Evolutionary conservation across 1,284 basidiomycete genomes (phyloP).

Genomic region (Fereydounia khargensis): DNA sequence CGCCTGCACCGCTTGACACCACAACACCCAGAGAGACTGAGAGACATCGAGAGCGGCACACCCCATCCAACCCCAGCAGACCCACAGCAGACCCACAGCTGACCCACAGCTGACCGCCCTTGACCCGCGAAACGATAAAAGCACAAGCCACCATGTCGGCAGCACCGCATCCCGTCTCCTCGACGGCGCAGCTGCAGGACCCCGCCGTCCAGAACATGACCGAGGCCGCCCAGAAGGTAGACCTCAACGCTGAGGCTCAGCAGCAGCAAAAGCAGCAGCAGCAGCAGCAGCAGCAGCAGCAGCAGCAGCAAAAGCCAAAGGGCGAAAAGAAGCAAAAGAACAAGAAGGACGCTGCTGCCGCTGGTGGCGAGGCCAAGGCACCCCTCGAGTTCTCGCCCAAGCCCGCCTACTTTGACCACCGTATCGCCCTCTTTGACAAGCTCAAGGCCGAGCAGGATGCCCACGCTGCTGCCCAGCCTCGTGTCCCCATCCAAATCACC

Average conservation of each 20-base stretch:
- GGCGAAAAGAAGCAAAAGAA: slow-evolving; percentile 44
- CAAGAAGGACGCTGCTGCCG: slow-evolving; percentile 21
- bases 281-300: slow-evolving; percentile 12
- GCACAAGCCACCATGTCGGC: no score
- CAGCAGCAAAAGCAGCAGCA: slow-evolving; percentile 11
- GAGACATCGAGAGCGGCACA: no score
- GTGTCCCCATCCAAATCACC: slow-evolving; percentile 79
- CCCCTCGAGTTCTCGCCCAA: slow-evolving; percentile 68
- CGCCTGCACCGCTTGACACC: no score
- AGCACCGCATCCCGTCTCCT: slow-evolving; percentile 36
- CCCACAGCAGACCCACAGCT: no score
- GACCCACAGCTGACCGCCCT: no score
- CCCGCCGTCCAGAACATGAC: slow-evolving; percentile 31
- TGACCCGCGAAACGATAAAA: no score
- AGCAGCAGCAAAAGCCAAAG: slow-evolving; percentile 21
- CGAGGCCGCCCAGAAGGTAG: slow-evolving; percentile 29
- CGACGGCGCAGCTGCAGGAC: slow-evolving; percentile 32
- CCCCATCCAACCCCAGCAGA: no score
- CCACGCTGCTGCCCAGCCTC: slow-evolving; percentile 77
- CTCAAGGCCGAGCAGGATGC: slow-evolving; percentile 83
- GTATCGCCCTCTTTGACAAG: slow-evolving; percentile 85
- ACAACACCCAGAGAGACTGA: no score
- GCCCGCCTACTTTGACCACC: slow-evolving; percentile 83
- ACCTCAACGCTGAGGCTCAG: slow-evolving; percentile 18
- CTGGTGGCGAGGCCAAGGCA: slow-evolving; percentile 23